These are phyloP conservation scores for Coniochaeta sp. DNA, from an alignment of 2,329 filamentous ascomycete species.

Conservation along the genomic window DNA sequence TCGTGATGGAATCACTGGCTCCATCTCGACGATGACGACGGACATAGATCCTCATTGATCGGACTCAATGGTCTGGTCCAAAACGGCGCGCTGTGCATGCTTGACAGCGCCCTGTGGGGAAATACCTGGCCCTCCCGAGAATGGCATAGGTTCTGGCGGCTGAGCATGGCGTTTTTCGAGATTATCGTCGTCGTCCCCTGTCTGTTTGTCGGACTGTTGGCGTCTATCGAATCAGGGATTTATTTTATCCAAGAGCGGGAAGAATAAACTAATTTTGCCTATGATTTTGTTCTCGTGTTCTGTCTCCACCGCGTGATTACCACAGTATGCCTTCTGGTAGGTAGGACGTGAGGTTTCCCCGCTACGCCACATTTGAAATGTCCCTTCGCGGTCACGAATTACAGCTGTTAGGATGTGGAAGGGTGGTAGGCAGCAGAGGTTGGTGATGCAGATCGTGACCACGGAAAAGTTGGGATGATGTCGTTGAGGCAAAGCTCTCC, in stretches of 20 bases:
- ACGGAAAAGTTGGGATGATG: background rate
- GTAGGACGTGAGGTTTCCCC: background rate
- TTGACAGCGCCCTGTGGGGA: background rate
- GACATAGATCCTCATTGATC: background rate
- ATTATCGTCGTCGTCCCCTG: background rate
- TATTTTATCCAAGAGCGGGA: background rate
- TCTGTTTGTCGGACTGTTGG: background rate
- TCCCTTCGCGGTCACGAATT: background rate
- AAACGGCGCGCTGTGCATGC: background rate
- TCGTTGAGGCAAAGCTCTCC: background rate
- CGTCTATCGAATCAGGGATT: background rate
- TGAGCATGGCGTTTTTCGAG: background rate
- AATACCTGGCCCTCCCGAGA: background rate
- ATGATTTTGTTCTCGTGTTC: background rate
- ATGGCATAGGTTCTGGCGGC: background rate
- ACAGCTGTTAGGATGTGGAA: background rate
- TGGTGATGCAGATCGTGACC: background rate
- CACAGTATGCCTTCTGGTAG: background rate
- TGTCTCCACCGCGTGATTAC: background rate
- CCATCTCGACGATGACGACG: background rate
- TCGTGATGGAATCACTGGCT: background rate
- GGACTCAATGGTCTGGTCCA: background rate
- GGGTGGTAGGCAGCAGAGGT: background rate
- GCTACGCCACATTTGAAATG: background rate
- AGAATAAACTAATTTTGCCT: background rate